A percentile compares a stretch with the other conserved stretches of the same genome.
These are phyloP conservation scores for Citrullus colocynthis DNA, from an alignment of 306 rosid species.

Conservation along the genomic window DNA sequence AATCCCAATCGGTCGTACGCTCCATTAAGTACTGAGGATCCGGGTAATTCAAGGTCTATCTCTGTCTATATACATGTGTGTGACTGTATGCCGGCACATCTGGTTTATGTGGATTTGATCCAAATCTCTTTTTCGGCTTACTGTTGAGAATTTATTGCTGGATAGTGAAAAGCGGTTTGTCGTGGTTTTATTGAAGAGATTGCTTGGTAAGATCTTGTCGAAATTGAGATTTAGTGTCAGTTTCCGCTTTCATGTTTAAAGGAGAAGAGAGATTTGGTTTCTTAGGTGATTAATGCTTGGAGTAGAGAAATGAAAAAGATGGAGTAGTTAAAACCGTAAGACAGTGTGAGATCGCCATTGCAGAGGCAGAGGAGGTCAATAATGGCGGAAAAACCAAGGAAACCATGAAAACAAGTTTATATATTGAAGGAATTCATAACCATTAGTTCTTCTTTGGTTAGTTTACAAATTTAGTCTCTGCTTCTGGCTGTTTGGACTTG, in stretches of 20 bases:
- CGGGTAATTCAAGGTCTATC: slow-evolving; percentile 70
- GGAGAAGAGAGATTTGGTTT: background rate
- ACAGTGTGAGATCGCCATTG: background rate
- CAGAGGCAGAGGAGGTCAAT: background rate
- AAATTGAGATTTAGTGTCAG: background rate
- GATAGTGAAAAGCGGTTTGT: background rate
- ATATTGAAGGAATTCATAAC: background rate
- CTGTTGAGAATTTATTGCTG: background rate
- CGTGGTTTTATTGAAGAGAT: background rate
- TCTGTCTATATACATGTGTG: background rate
- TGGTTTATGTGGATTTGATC: background rate
- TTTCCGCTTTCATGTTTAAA: background rate
- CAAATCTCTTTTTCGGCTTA: background rate
- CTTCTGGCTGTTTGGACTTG: background rate
- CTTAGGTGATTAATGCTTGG: background rate
- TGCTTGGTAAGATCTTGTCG: background rate
- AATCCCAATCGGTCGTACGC: slow-evolving; percentile 67
- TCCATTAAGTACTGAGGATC: slow-evolving; percentile 93
- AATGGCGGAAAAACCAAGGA: background rate
- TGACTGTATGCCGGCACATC: background rate
- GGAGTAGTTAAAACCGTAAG: background rate
- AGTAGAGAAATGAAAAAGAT: background rate
- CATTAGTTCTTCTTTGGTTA: background rate
- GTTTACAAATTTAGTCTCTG: background rate
- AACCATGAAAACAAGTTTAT: background rate